Evolutionary conservation across 1,139 yeast genomes (phyloP), one percentile per base, ranked within the genome.

Genomic region (Candida frijolesensis): DNA sequence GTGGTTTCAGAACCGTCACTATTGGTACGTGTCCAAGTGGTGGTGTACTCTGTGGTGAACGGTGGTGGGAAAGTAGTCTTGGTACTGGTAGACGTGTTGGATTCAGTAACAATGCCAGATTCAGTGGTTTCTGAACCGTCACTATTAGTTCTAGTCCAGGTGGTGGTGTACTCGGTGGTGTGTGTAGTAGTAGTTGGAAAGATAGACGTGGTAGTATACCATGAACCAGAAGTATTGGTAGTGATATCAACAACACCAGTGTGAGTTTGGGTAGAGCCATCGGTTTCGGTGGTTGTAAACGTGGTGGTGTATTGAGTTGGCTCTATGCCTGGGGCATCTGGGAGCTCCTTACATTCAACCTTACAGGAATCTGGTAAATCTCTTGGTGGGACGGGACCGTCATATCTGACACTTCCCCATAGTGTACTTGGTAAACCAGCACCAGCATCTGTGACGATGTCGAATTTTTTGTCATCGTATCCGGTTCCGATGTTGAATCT

Each of bases 401-500:
- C 47, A 48, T 63, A 63, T n/a, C n/a, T 29, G 6, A 64, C 54
- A 34, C 54, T 44, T 11, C 56, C 57, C 8, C 40, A 16, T 10
- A 46, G 2, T 7, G 59, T 54, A 4, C 54, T 15, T 16, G 50
- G 52, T 22, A 55, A 41, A 4, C 57, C 60, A 15, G 51, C 30
- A 38, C 57, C 63, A 34, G 63, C 58, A 46, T 56, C 57, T 2
- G 57, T 49, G 4, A 57, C 58, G n/a, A 54, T 48, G 7, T 42
- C 29, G 37, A 65, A 57, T 10, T 42, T 34, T 14, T 47, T 43
- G n/a, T 53, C 51, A 41, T 48, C 57, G 47, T 60, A 59, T 12
- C 64, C 66, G 22, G 55, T 51, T 51, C 72, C 72, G 47, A 68
- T 68, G 15, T 55, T 45, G 48, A 64, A 66, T 0, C 52, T 48